phyloP scores from a whole-genome alignment of 352 stramenopile genomes.

The Globisporangium ultimum region DNA sequence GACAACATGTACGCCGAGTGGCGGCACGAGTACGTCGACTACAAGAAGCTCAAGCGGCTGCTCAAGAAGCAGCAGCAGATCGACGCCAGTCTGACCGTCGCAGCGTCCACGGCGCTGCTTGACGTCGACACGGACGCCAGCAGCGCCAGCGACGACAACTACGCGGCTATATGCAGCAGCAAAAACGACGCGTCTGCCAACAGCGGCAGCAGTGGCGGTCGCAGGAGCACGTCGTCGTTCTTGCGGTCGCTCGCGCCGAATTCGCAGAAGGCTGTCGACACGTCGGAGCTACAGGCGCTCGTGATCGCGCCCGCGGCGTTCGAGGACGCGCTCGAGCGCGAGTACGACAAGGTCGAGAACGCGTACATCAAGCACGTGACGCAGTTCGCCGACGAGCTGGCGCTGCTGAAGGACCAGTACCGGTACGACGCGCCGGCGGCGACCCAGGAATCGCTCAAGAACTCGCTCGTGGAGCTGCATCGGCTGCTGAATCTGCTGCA shows the following conservation, averaged over 20 bases:
- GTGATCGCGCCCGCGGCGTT: slow-evolving; percentile 52
- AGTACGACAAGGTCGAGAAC: slow-evolving; percentile 90
- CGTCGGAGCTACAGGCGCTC: slow-evolving; percentile 28
- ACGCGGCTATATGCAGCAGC: not conserved
- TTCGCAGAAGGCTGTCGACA: slow-evolving; percentile 11
- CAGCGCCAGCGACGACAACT: slow-evolving; percentile 6
- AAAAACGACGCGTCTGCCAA: slow-evolving; percentile 19
- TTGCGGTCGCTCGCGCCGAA: slow-evolving; percentile 9
- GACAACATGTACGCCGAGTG: slow-evolving; percentile 88
- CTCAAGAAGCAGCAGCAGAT: slow-evolving; percentile 62
- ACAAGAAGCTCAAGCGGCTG: slow-evolving; percentile 82
- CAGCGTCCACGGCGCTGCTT: slow-evolving; percentile 2
- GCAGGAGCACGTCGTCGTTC: slow-evolving; percentile 7
- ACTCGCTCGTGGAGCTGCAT: slow-evolving; percentile 93
- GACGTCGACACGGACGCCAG: slow-evolving; percentile 15
- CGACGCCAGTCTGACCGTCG: slow-evolving; percentile 23
- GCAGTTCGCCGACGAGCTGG: slow-evolving; percentile 83
- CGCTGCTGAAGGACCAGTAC: slow-evolving; percentile 72
- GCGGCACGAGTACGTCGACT: slow-evolving; percentile 88
- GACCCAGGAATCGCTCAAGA: slow-evolving; percentile 89
- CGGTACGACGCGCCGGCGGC: slow-evolving; percentile 49
- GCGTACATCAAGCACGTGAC: slow-evolving; percentile 88
- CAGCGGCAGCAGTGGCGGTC: slow-evolving; percentile 20
- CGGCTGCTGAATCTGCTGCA: slow-evolving; percentile 91
- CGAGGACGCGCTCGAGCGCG: slow-evolving; percentile 71